Base-by-base conservation (phyloP, 805 yeast species). In the Schwanniomyces vanrijiae region DNA sequence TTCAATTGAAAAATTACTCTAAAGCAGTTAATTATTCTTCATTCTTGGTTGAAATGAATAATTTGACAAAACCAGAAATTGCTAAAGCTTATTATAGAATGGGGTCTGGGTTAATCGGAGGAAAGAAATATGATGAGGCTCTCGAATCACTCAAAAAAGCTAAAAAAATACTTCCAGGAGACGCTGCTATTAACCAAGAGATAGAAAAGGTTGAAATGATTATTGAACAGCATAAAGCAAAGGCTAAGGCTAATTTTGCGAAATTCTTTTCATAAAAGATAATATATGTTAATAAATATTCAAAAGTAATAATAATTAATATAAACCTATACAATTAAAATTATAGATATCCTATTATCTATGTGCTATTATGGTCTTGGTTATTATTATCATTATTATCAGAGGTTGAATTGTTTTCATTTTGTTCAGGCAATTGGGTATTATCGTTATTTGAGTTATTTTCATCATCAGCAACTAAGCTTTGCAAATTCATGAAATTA, bases 71-170 rank as follows among this genome's bases (percentile, higher is more conserved):
- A 5, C 61, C 55, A 20, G 88, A 83, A 38, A 62, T 59, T 55
- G 86, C 87, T 1, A 84, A 84, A 58, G 84, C 83, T 1, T 65
- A 68, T 47, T 84, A 73, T 56, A 75, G 90, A 65, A 73, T 75
- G 51, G 88, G 84, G 0, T 66, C 63, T 20, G 71, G 81, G 45
- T 69, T 71, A 31, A 51, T 65, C 1, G 73, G 70, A 8, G 56
- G 75, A 48, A 78, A 73, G 22, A 75, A 79, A 51, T 73, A 68
- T 42, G 75, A 76, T 16, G 73, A 69, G 14, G 86, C 90, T 0
- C 54, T 80, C 1, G 59, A 58, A 7, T 77, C 77, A 33, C 71
- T 82, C 39, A 56, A 66, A 35, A 54, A 58, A 11, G 87, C 88
- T 10, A 53, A 60, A 10, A 61, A 60, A 6, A 51, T 69, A 28